A percentile compares a stretch with the other conserved stretches of the same genome.
Evolutionary conservation across 2,329 filamentous ascomycete species (phyloP).

Genomic region (Tolypocladium cylindrosporum): DNA sequence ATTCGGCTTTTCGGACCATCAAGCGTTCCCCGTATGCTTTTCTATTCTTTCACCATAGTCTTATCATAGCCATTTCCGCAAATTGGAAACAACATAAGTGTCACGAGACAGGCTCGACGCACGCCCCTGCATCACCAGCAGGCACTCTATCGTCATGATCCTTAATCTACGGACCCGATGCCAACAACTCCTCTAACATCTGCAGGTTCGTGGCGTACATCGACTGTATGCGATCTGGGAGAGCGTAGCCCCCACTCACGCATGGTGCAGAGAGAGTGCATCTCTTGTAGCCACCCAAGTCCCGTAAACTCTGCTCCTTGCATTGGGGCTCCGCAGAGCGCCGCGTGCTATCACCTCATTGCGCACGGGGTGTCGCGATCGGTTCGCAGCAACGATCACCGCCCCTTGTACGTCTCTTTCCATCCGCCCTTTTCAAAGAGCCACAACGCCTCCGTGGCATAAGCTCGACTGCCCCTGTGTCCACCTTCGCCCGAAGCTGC

Average conservation of each 20-base stretch:
- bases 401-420: conserved; percentile 53
- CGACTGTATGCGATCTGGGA: not conserved
- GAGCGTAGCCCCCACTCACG: too few species aligned
- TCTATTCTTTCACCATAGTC: not conserved
- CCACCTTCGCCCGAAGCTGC: conserved; percentile 61
- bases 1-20: not conserved
- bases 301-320: not conserved
- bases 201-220: not conserved
- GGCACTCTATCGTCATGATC: not conserved
- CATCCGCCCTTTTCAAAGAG: conserved; percentile 63
- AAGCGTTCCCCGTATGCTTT: not conserved
- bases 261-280: not conserved
- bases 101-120: not conserved
- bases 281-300: not conserved
- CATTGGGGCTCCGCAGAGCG: not conserved
- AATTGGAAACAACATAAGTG: not conserved
- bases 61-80: not conserved
- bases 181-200: not conserved
- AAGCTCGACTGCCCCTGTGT: conserved; percentile 72
- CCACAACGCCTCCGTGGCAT: conserved; percentile 86
- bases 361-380: not conserved
- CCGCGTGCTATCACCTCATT: not conserved
- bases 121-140: not conserved
- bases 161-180: not conserved
- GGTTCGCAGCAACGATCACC: conserved; percentile 15